A percentile compares a stretch with the other conserved stretches of the same genome.
Evolutionary conservation across 2,329 filamentous ascomycete genomes (phyloP).

Genomic region (Tolypocladium ovalisporum): DNA sequence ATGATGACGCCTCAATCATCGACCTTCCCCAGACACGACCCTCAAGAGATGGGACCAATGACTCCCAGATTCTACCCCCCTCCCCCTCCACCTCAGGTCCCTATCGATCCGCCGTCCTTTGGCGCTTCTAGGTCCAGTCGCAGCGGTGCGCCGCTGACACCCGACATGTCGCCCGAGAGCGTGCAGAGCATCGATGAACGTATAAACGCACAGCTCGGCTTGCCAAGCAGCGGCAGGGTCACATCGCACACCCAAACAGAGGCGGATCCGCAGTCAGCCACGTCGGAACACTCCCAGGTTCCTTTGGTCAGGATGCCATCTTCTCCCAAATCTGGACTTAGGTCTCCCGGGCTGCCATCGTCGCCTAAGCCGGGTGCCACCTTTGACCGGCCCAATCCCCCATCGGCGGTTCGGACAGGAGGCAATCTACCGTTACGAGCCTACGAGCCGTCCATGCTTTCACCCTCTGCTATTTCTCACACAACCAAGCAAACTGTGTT

Average conservation of each 20-base stretch:
- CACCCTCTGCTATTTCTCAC: conserved; percentile 33
- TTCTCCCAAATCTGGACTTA: conserved; percentile 25
- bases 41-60: conserved; percentile 46
- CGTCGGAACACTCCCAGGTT: conserved; percentile 38
- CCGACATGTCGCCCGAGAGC: conserved; percentile 29
- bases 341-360: conserved; percentile 28
- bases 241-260: conserved; percentile 28
- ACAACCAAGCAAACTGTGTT: conserved; percentile 56
- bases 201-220: conserved; percentile 29
- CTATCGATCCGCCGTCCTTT: conserved; percentile 32
- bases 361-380: conserved; percentile 40
- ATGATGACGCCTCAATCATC: conserved; percentile 53
- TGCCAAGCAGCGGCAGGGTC: conserved; percentile 22
- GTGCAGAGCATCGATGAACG: conserved; percentile 44
- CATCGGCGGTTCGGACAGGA: conserved; percentile 44
- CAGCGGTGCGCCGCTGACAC: conserved; percentile 14
- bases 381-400: conserved; percentile 39
- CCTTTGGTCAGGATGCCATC: conserved; percentile 40
- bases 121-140: conserved; percentile 13
- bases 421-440: conserved; percentile 49
- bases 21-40: conserved; percentile 44
- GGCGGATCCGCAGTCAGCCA: conserved; percentile 39
- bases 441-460: conserved; percentile 45
- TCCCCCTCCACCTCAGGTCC: conserved; percentile 44
- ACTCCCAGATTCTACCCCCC: conserved; percentile 48